Conservation (phyloP, 257 asterid genomes). For the Forsythia viridissima region DNA sequence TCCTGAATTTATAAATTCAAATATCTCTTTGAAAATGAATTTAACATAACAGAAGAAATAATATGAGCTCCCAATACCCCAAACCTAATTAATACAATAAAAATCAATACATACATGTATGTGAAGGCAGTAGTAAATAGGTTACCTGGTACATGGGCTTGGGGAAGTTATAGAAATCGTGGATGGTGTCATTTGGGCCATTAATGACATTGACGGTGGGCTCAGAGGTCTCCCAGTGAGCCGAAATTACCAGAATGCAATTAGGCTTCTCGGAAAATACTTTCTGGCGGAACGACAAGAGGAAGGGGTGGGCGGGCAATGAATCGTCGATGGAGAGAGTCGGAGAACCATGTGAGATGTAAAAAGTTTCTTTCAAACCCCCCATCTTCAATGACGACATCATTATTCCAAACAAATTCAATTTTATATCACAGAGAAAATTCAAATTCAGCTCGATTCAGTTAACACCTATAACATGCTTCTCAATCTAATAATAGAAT, state of each 20-base stretch:
- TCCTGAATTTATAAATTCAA: background rate
- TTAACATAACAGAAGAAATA: background rate
- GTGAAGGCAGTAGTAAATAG: no score
- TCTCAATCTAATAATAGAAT: background rate
- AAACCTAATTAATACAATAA: no score
- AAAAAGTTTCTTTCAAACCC: conserved; percentile 51
- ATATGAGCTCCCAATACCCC: no score
- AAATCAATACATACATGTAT: no score
- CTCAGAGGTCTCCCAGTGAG: conserved; percentile 74
- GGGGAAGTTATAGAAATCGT: conserved; percentile 80
- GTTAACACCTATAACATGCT: background rate
- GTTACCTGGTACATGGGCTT: conserved; percentile 62
- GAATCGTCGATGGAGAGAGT: conserved; percentile 68
- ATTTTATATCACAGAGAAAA: background rate
- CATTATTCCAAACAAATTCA: background rate
- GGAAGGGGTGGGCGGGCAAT: conserved; percentile 61
- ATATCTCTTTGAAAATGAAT: background rate
- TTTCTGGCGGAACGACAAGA: conserved; percentile 45
- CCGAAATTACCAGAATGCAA: conserved; percentile 57
- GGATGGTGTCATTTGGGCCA: conserved; percentile 58
- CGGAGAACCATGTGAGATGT: conserved; percentile 82
- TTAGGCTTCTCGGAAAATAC: conserved; percentile 47
- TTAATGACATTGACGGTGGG: conserved; percentile 60
- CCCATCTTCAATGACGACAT: conserved; percentile 23
- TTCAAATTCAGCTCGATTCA: background rate